Evolutionary conservation across 2,329 filamentous ascomycete genomes (phyloP), one percentile per base, ranked within the genome.

Genomic region (Penicillium sp.): DNA sequence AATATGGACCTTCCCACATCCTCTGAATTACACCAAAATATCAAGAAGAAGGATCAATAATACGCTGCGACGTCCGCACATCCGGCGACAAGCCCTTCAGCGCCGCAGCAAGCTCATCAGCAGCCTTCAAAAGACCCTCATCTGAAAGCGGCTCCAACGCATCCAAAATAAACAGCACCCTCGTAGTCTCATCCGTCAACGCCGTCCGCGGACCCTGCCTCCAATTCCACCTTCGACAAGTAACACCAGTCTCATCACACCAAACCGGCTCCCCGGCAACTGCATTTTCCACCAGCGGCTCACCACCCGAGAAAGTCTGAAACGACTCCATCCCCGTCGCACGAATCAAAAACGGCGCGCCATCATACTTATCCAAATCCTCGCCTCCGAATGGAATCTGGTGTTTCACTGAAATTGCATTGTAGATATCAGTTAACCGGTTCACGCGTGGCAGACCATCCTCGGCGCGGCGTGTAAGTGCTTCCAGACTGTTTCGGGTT

Each of bases 171-270:
- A 66, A 66, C 1, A 79, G 59, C n/a, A 75, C 76, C 30, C 69
- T 69, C 7, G 71, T 76, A 4, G 75, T 79, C 2, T 68, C 63
- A 58, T 78, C 74, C 15, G 60, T 71, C 57, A 80, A 64, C 2
- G 72, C 75, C 3, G 77, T 79, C 26, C 77, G 61, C 1, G 73
- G 68, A 26, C 76, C 74, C 62, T 79, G 77, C 26, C 78, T 63
- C 77, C 78, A 79, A 63, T 79, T 79, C 78, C 76, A 79, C 7
- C 75, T 59, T 8, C 78, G 71, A 57, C 77, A 80, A 15, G 77
- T 79, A 10, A 80, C 71, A 0, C 76, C 76, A 1, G 59, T 67
- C 12, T 73, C 67, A 58, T 80, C 78, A 59, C 76, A 78, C 78
- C 77, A 79, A 10, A 79, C 72, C 1, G 75, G 76, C 62, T 80